Evolutionary conservation across 1,139 yeast genomes (phyloP).

Genomic region (Lodderomyces jiufengensis): DNA sequence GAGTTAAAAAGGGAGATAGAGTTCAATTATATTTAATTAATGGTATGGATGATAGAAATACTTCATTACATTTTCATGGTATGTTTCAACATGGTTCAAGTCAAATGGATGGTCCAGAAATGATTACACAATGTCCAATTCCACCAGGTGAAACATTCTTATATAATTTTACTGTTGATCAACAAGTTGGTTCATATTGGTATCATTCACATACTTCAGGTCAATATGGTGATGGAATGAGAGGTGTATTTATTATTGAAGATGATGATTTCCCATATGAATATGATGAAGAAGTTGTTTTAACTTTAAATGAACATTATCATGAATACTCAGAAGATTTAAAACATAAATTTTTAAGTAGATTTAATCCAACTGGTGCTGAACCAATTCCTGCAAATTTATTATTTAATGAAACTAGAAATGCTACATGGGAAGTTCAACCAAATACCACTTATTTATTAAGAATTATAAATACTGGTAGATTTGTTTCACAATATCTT

Average conservation of each 20-base stretch:
- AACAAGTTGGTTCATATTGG: slow-evolving; percentile 76
- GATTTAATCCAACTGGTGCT: slow-evolving; percentile 79
- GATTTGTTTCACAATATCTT: slow-evolving; percentile 69
- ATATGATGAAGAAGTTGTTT: slow-evolving; percentile 58
- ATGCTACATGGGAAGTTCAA: slow-evolving; percentile 53
- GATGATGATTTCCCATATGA: slow-evolving; percentile 55
- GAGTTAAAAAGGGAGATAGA: slow-evolving; percentile 62
- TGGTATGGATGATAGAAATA: slow-evolving; percentile 49
- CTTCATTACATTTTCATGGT: slow-evolving; percentile 77
- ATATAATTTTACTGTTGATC: slow-evolving; percentile 61
- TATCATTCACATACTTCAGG: slow-evolving; percentile 79
- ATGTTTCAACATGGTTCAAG: slow-evolving; percentile 56
- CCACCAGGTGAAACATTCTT: slow-evolving; percentile 60
- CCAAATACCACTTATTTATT: slow-evolving; percentile 62
- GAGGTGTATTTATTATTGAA: slow-evolving; percentile 69
- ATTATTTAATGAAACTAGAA: slow-evolving; percentile 61
- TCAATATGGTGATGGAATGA: slow-evolving; percentile 74
- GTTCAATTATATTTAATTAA: slow-evolving; percentile 57
- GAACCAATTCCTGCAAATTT: slow-evolving; percentile 73
- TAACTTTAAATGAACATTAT: slow-evolving; percentile 62
- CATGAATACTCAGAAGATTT: slow-evolving; percentile 48
- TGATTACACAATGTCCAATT: slow-evolving; percentile 76
- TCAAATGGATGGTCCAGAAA: slow-evolving; percentile 77
- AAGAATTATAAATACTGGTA: slow-evolving; percentile 62
- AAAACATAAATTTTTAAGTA: slow-evolving; percentile 45